A percentile compares a stretch with the other conserved stretches of the same genome.
Conservation (phyloP, 176 grass and related monocot species). For the Aegilops bicornis region DNA sequence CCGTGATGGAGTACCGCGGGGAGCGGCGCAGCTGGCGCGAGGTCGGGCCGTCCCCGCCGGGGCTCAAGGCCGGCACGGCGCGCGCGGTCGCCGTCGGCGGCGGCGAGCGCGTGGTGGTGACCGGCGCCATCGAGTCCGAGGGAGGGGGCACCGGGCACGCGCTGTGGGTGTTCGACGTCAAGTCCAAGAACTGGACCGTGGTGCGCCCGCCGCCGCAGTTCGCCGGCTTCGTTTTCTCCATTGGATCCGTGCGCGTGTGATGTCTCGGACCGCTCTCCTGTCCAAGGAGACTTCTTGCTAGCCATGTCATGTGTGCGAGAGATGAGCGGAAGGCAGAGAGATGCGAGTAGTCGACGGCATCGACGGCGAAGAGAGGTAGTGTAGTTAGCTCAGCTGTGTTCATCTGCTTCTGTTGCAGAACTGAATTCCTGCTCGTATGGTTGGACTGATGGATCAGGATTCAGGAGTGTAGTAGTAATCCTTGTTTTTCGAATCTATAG, state of each 20-base stretch:
- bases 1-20: conserved; percentile 41
- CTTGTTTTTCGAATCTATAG: neutral
- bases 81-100: conserved; percentile 42
- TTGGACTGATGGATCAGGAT: neutral
- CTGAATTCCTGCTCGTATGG: neutral
- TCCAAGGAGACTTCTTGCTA: neutral
- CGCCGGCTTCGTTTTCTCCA: conserved; percentile 53
- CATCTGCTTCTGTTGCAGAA: neutral
- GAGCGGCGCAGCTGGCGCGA: conserved; percentile 38
- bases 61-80: conserved; percentile 50
- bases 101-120: conserved; percentile 51
- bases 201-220: conserved; percentile 44
- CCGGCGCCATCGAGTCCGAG: conserved; percentile 26
- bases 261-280: neutral
- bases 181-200: conserved; percentile 45
- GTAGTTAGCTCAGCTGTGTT: neutral
- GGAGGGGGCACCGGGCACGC: conserved; percentile 24
- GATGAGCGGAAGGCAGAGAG: neutral
- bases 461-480: neutral
- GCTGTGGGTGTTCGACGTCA: conserved; percentile 56
- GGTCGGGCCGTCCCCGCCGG: conserved; percentile 53
- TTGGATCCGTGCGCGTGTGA: conserved; percentile 42
- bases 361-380: neutral
- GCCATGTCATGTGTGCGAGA: neutral
- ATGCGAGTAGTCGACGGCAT: neutral